Conservation (phyloP, 768 basidiomycete species). For the Phylloporus sp. region DNA sequence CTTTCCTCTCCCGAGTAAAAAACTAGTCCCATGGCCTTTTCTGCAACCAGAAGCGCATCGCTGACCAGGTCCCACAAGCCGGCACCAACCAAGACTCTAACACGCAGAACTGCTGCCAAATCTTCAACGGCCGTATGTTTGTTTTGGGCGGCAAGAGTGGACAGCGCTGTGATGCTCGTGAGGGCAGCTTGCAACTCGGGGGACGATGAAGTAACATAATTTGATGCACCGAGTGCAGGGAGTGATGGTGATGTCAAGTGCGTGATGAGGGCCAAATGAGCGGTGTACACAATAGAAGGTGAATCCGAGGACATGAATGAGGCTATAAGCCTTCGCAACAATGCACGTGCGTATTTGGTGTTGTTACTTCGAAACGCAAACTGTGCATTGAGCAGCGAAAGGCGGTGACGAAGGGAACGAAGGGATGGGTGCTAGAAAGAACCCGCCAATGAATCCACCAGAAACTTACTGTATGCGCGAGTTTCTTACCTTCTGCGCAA, state of each 20-base stretch:
- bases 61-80: slow-evolving; percentile 52
- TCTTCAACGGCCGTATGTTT: slow-evolving; percentile 43
- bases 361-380: slow-evolving; percentile 44
- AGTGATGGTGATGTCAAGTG: slow-evolving; percentile 32
- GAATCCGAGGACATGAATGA: slow-evolving; percentile 47
- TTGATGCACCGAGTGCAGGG: slow-evolving; percentile 1
- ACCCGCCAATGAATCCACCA: slow-evolving; percentile 2
- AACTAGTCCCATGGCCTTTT: slow-evolving; percentile 46
- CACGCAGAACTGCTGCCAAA: slow-evolving; percentile 51
- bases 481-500: slow-evolving; percentile 56
- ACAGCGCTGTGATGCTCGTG: slow-evolving; percentile 32
- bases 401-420: slow-evolving; percentile 52
- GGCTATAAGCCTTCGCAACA: slow-evolving; percentile 51
- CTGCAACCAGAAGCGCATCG: slow-evolving; percentile 45
- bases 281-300: slow-evolving; percentile 49
- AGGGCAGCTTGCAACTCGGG: slow-evolving; percentile 32
- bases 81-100: slow-evolving; percentile 52
- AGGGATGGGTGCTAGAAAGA: slow-evolving; percentile 58
- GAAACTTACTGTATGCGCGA: slow-evolving; percentile 4
- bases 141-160: slow-evolving; percentile 28
- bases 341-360: slow-evolving; percentile 57
- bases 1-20: slow-evolving; percentile 17
- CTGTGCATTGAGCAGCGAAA: slow-evolving; percentile 60
- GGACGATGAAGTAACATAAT: not conserved
- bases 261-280: slow-evolving; percentile 54